A percentile compares a stretch with the other conserved stretches of the same genome.
phyloP scores from a whole-genome alignment of 495 filamentous ascomycete species.

The Daldinia vernicosa region DNA sequence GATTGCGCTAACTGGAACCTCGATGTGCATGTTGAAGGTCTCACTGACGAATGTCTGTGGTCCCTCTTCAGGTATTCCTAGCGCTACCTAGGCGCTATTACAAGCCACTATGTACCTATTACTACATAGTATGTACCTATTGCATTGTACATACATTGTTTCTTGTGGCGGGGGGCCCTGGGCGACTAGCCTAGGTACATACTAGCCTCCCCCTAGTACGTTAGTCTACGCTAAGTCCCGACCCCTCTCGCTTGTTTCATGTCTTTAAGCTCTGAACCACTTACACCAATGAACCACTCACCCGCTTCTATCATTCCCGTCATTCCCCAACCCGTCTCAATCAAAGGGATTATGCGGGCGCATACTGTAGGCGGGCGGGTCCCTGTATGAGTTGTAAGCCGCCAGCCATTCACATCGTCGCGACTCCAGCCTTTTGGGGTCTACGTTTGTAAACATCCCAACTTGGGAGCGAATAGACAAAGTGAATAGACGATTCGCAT shows the following conservation, averaged over 20 bases:
- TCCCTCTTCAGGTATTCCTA: not conserved
- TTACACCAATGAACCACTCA: slow-evolving; percentile 39
- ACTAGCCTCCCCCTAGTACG: slow-evolving; percentile 10
- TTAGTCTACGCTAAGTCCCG: slow-evolving; percentile 24
- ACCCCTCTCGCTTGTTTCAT: slow-evolving; percentile 43
- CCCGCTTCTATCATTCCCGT: slow-evolving; percentile 34
- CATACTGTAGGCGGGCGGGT: slow-evolving; percentile 43
- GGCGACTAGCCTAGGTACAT: slow-evolving; percentile 20
- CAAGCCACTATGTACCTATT: too few relatives aligned
- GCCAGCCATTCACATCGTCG: slow-evolving; percentile 39
- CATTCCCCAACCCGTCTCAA: slow-evolving; percentile 33
- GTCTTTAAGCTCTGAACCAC: slow-evolving; percentile 38
- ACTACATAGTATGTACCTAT: not conserved
- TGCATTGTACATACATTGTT: not conserved
- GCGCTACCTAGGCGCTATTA: slow-evolving; percentile 14
- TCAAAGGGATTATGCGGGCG: slow-evolving; percentile 40
- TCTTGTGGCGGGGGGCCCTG: slow-evolving; percentile 9
- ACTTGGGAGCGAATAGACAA: slow-evolving; percentile 26
- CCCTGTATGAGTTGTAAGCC: slow-evolving; percentile 37
- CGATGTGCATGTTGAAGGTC: slow-evolving; percentile 20
- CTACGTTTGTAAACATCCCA: slow-evolving; percentile 37
- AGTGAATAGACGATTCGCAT: slow-evolving; percentile 27
- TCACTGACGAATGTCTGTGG: slow-evolving; percentile 27
- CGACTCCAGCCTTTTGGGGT: slow-evolving; percentile 34
- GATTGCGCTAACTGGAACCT: slow-evolving; percentile 41